Conservation (phyloP, 768 basidiomycete genomes). For the Leccinum variicolor region DNA sequence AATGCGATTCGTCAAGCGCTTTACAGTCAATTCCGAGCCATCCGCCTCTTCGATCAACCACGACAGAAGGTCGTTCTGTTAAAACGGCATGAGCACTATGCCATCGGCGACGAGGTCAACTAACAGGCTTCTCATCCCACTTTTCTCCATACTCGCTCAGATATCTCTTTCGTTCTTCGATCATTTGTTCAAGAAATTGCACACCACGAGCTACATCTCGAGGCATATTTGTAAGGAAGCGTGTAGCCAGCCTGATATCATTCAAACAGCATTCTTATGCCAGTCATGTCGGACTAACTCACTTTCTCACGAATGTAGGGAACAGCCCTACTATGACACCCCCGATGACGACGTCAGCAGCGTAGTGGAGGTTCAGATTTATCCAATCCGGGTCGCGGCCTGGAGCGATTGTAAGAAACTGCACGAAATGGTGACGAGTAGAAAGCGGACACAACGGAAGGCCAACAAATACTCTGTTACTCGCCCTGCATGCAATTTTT, state of each 20-base stretch:
- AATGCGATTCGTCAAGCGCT: constrained; percentile 20
- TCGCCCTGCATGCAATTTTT: constrained; percentile 37
- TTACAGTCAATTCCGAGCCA: constrained; percentile 8
- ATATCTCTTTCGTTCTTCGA: constrained; percentile 24
- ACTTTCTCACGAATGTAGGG: constrained; percentile 34
- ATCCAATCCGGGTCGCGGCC: constrained; percentile 2
- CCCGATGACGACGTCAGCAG: constrained; percentile 26
- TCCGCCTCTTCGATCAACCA: constrained; percentile 29
- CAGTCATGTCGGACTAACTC: not conserved
- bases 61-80: constrained; percentile 31
- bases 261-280: no score
- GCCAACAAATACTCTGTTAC: constrained; percentile 47
- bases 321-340: constrained; percentile 2
- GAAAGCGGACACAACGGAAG: constrained; percentile 37
- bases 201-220: not conserved
- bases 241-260: not conserved
- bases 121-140: constrained; percentile 32
- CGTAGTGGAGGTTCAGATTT: constrained; percentile 28
- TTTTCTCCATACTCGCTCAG: constrained; percentile 21
- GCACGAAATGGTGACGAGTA: no score
- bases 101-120: not conserved
- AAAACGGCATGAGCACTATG: not conserved
- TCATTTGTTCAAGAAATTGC: constrained; percentile 24
- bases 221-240: not conserved
- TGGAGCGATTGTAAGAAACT: not conserved